Evolutionary conservation across 169 alveolate species (phyloP), one percentile per base, ranked within the genome.

Genomic region (Cryptosporidium sp.): DNA sequence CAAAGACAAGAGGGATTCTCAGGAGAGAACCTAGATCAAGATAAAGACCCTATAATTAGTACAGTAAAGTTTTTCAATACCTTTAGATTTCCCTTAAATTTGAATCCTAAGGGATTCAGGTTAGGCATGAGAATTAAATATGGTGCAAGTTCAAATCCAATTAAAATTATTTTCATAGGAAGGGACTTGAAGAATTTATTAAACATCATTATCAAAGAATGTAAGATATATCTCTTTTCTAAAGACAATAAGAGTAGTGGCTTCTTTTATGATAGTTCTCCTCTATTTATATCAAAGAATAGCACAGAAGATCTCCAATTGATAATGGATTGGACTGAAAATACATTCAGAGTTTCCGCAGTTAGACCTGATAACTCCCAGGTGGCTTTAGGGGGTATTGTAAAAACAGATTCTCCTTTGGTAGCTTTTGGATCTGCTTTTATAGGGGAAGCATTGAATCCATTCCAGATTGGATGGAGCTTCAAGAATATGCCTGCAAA

Each of bases 221-320:
- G 89, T 16, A 31, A 52, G 14, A 42, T 60, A 6, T 62, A 61
- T 29, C 33, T 65, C 14, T 62, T 80, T 26, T 60, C 89, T 12
- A 35, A 60, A 23, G 48, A 45, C 29, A 51, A 44, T 23, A 80
- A 65, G 56, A 29, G 12, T 12, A 70, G 29, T 8, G 35, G 65
- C 10, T 39, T 61, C 35, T 65, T 65, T 0, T 80, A 44, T 6
- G 89, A 80, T 23, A 80, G 89, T 56, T 80, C 89, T 21, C 89
- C 89, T 23, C 39, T 80, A 23, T 45, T 65, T 60, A 1, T 39
- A 42, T 75, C 89, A 62, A 60, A 29, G 18, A 80, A 65, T 14
- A 39, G 14, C 23, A 8, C 80, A 14, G 51, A 62, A 14, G 14
- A 51, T 12, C 53, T 80, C n/a, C 42, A 80, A 12, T 18, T 80